Percentiles rank a stretch among this genome's conserved stretches.
Conservation (phyloP, 371 early-diverging fungal genomes). For the Lichtheimia hyalospora region DNA sequence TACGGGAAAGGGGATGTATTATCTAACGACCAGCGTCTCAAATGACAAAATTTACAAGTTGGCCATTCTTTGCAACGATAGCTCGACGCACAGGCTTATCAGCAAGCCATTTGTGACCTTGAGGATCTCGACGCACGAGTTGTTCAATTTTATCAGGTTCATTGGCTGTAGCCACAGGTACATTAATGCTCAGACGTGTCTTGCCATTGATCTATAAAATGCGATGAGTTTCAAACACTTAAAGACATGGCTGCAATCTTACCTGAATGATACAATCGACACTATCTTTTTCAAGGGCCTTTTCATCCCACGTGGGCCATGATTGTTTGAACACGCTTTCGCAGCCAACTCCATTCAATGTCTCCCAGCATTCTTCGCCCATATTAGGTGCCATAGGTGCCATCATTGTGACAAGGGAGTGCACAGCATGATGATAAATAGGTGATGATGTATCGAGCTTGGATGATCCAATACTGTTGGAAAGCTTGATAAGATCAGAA, state of each 20-base stretch:
- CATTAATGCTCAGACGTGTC: constrained; percentile 64
- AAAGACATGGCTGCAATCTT: background rate
- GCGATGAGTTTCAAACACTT: background rate
- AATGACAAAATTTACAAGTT: constrained; percentile 75
- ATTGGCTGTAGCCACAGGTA: constrained; percentile 44
- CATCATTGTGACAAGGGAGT: constrained; percentile 69
- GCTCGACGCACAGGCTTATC: constrained; percentile 57
- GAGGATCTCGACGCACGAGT: constrained; percentile 44
- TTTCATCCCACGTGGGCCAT: constrained; percentile 67
- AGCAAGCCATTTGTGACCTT: constrained; percentile 60
- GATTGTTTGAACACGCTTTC: constrained; percentile 54
- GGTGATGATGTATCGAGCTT: constrained; percentile 26
- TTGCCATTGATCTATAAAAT: constrained; percentile 75
- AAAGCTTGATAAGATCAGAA: constrained; percentile 81
- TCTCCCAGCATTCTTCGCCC: constrained; percentile 78
- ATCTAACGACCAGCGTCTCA: background rate
- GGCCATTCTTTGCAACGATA: constrained; percentile 74
- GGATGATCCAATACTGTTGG: constrained; percentile 55
- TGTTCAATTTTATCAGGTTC: constrained; percentile 40
- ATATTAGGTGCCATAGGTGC: constrained; percentile 75
- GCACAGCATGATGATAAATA: constrained; percentile 58
- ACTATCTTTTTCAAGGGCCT: constrained; percentile 52
- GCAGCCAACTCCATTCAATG: constrained; percentile 7
- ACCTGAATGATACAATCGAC: constrained; percentile 61
- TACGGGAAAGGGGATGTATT: no score